These are phyloP conservation scores for Thyridium curvatum DNA, from an alignment of 2,329 filamentous ascomycete genomes.

Conservation along the genomic window DNA sequence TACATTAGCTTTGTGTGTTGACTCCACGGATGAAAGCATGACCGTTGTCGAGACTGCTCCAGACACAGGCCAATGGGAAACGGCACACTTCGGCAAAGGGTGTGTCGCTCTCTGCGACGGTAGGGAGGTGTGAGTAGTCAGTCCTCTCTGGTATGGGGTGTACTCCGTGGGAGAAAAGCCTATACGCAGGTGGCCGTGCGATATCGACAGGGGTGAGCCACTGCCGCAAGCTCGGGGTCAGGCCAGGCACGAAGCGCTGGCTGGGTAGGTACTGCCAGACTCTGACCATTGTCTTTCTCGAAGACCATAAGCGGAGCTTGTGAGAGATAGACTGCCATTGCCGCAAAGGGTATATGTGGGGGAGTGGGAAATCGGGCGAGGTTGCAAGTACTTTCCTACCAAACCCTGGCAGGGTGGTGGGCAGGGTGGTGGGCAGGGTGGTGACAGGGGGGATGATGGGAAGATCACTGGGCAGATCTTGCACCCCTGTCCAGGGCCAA, in stretches of 20 bases:
- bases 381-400: constrained; percentile 6
- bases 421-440: too few species aligned
- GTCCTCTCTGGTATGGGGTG: too few species aligned
- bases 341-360: constrained; percentile 1
- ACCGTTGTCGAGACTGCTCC: constrained; percentile 37
- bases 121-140: constrained; percentile 5
- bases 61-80: constrained; percentile 30
- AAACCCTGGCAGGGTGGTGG: constrained; percentile 10
- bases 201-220: too few species aligned
- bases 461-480: constrained; percentile 19
- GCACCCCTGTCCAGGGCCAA: constrained; percentile 13
- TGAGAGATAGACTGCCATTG: too few species aligned
- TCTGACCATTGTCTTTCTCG: too few species aligned
- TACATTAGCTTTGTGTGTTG: constrained; percentile 34
- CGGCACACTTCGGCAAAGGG: constrained; percentile 6
- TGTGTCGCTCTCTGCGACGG: constrained; percentile 5
- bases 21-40: constrained; percentile 45
- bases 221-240: too few species aligned
- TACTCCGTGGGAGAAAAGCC: constrained; percentile 3
- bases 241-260: too few species aligned
- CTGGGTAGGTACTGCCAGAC: too few species aligned
- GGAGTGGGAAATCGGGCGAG: constrained; percentile 11
- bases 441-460: constrained; percentile 12
- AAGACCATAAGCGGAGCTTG: too few species aligned
- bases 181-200: too few species aligned